Base-by-base conservation (phyloP, 2,329 filamentous ascomycete genomes). In the Cytospora leucostoma region DNA sequence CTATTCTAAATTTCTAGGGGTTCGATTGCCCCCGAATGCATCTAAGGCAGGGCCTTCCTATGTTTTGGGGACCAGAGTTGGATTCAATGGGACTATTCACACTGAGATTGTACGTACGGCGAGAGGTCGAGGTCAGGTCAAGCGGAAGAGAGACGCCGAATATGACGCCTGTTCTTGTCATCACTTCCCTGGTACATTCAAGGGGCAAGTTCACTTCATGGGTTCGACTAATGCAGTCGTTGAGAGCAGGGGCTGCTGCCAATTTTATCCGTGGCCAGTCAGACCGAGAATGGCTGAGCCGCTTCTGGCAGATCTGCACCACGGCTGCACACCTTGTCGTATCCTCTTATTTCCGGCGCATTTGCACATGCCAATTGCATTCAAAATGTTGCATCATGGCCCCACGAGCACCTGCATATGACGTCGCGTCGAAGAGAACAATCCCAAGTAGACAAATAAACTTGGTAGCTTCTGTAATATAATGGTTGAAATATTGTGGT, bases 381-480 rank as follows among this genome's bases (percentile, higher is more conserved):
- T 56, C 53, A 56, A 34, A 34, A 56, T 56, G 53, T 56, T 40
- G 53, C 38, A 37, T 40, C 38, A 21, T 33, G 34, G 34, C 7
- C 27, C n/a, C 19, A 38, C 17, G 11, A 21, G 11, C 17, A 55
- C 35, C 27, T 27, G 27, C 27, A 27, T 27, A 27, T 27, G 27
- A 27, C 27, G 27, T 27, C 27, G 27, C 27, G 27, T 27, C 4
- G 27, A 27, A 27, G 27, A 27, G 27, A 27, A 27, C 27, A 27
- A 27, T 27, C 27, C 27, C 27, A 27, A 27, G 27, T 27, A 2
- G 27, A 27, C 27, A 27, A 27, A 27, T 27, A 27, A 27, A 27
- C 27, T 27, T 27, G 27, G 27, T 3, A 27, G 27, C 27, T 27
- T 27, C 2, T 27, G 27, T 27, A 27, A 27, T 27, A 27, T 27